Evolutionary conservation across 257 asterid species (phyloP).

Genomic region (Rehmannia glutinosa): DNA sequence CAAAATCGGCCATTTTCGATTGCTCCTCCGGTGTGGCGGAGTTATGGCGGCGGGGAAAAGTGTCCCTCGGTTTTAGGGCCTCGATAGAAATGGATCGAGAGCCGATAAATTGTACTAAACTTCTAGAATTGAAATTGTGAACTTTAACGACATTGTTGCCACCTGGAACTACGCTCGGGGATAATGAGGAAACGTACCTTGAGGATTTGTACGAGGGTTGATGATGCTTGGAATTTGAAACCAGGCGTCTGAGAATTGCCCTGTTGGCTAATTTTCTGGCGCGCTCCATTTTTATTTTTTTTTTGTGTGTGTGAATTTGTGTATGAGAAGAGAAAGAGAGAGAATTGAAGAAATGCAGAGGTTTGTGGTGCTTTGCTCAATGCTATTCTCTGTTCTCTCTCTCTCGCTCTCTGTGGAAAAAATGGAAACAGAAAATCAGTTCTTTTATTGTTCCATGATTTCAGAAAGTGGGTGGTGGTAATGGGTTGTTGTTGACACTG

Average conservation of each 20-base stretch:
- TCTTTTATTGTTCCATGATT: constrained; percentile 26
- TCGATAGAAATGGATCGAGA: constrained; percentile 63
- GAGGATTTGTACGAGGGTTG: constrained; percentile 36
- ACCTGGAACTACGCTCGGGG: constrained; percentile 39
- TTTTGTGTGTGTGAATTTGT: background rate
- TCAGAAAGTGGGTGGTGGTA: constrained; percentile 42
- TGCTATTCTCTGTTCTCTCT: constrained; percentile 12
- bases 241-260: constrained; percentile 59
- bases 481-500: constrained; percentile 40
- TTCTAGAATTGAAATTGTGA: constrained; percentile 11
- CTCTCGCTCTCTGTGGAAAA: background rate
- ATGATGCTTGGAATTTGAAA: constrained; percentile 51
- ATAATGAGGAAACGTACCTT: constrained; percentile 64
- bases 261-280: constrained; percentile 66
- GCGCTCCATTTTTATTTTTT: constrained; percentile 52
- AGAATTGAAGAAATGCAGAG: constrained; percentile 1
- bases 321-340: too few species aligned
- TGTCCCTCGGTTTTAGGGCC: constrained; percentile 71
- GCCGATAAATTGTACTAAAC: background rate
- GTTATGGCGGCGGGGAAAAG: constrained; percentile 87
- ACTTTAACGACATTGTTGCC: constrained; percentile 3
- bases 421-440: too few species aligned
- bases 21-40: constrained; percentile 94
- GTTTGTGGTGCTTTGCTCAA: too few species aligned
- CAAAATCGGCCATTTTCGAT: constrained; percentile 64